A percentile compares a stretch with the other conserved stretches of the same genome.
These are phyloP conservation scores for Coniochaeta pulveracea DNA, from an alignment of 2,329 filamentous ascomycete genomes.

Conservation along the genomic window DNA sequence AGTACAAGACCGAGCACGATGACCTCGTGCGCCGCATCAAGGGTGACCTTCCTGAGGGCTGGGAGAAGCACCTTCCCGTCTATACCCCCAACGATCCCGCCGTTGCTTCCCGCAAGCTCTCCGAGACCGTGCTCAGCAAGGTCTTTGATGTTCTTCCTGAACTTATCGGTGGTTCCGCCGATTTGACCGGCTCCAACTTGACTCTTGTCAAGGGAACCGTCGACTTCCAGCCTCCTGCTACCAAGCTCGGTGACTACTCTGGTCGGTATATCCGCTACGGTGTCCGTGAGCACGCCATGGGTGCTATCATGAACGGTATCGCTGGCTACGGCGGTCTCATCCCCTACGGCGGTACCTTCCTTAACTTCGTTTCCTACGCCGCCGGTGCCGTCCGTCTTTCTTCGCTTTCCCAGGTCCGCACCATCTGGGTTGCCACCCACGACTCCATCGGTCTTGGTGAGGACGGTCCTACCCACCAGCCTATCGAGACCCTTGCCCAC, in stretches of 20 bases:
- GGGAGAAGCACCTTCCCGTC: slow-evolving; percentile 86
- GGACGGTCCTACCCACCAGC: slow-evolving; percentile 97
- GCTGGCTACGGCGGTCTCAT: slow-evolving; percentile 91
- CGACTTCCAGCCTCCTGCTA: slow-evolving; percentile 89
- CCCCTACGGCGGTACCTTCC: slow-evolving; percentile 90
- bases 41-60: slow-evolving; percentile 83
- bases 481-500: slow-evolving; percentile 94
- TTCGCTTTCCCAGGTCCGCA: slow-evolving; percentile 78
- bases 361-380: slow-evolving; percentile 98
- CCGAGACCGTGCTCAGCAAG: slow-evolving; percentile 83
- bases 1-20: slow-evolving; percentile 66
- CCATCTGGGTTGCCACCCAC: slow-evolving; percentile 95
- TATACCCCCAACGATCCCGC: slow-evolving; percentile 82
- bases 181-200: slow-evolving; percentile 97
- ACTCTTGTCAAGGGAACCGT: slow-evolving; percentile 95
- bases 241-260: slow-evolving; percentile 76
- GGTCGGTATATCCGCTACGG: slow-evolving; percentile 91
- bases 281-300: slow-evolving; percentile 88
- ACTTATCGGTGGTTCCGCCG: slow-evolving; percentile 89
- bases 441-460: slow-evolving; percentile 99
- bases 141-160: slow-evolving; percentile 77
- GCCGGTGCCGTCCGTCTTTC: slow-evolving; percentile 92
- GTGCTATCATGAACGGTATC: slow-evolving; percentile 88
- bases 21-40: slow-evolving; percentile 74
- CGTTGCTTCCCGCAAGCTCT: slow-evolving; percentile 89